Percentiles rank a stretch among this genome's conserved stretches.
These are phyloP conservation scores for Epichloe scottii DNA, from an alignment of 2,329 filamentous ascomycete species.

Conservation along the genomic window DNA sequence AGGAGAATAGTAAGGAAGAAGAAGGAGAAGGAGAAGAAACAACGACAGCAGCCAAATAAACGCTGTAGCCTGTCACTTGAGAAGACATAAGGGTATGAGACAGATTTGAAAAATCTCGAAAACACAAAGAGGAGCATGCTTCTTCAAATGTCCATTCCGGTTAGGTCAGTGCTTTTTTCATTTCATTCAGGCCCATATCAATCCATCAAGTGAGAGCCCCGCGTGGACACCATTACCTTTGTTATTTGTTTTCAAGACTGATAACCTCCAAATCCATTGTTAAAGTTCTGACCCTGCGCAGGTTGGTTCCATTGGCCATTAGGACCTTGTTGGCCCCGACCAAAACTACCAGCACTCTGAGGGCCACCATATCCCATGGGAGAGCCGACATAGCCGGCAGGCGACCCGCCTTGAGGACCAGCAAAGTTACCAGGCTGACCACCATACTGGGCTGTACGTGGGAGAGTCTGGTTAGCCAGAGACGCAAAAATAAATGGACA, in stretches of 20 bases:
- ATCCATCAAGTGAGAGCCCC: constrained; percentile 3
- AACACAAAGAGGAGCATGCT: constrained; percentile 9
- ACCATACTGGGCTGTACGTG: constrained; percentile 37
- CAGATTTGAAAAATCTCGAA: constrained; percentile 9
- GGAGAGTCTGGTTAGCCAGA: constrained; percentile 4
- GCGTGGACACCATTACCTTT: constrained; percentile 2
- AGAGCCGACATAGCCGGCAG: constrained; percentile 50
- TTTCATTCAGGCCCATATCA: constrained; percentile 2
- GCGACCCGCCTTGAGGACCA: constrained; percentile 47
- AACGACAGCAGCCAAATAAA: constrained; percentile 9
- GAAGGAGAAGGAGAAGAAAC: constrained; percentile 2
- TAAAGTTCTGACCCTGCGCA: constrained; percentile 41
- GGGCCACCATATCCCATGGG: constrained; percentile 60
- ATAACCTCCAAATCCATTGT: constrained; percentile 50
- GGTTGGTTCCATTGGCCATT: constrained; percentile 43
- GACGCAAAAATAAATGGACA: neutral
- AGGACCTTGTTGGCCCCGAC: constrained; percentile 55
- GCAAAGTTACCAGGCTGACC: constrained; percentile 58
- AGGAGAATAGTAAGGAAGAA: constrained; percentile 1
- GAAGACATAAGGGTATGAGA: constrained; percentile 11
- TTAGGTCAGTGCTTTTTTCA: constrained; percentile 4
- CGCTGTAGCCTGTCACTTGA: constrained; percentile 8
- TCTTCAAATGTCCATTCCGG: constrained; percentile 7
- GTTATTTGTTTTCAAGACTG: constrained; percentile 34
- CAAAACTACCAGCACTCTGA: constrained; percentile 72